phyloP scores from a whole-genome alignment of 2,329 filamentous ascomycete species.

The Neonectria neomacrospora region DNA sequence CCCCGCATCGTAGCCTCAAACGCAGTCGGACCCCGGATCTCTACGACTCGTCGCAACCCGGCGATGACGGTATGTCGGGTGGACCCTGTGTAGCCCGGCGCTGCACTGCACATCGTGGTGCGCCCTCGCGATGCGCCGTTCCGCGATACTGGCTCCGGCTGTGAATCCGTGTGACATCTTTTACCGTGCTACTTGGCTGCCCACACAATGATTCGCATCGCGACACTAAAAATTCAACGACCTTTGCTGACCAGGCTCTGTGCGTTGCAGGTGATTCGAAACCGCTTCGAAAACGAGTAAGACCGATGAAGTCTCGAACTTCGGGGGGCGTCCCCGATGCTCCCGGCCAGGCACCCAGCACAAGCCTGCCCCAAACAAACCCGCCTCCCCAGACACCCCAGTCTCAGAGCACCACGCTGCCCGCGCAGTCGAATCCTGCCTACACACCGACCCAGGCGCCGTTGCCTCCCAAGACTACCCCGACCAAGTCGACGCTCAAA shows the following conservation, averaged over 20 bases:
- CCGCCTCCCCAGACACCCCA: conserved; percentile 67
- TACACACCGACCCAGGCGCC: conserved; percentile 54
- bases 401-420: conserved; percentile 59
- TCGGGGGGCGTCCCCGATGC: conserved; percentile 66
- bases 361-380: conserved; percentile 52
- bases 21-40: conserved; percentile 80
- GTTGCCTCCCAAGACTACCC: conserved; percentile 81
- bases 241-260: conserved; percentile 45
- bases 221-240: conserved; percentile 4
- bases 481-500: conserved; percentile 87
- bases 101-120: conserved; percentile 48
- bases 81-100: conserved; percentile 49
- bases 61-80: conserved; percentile 78
- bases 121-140: conserved; percentile 34
- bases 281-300: conserved; percentile 65
- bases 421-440: conserved; percentile 54
- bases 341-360: conserved; percentile 63
- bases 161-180: conserved; percentile 46
- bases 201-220: conserved; percentile 25
- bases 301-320: conserved; percentile 69
- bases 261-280: conserved; percentile 58
- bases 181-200: conserved; percentile 46
- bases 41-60: conserved; percentile 64
- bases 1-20: conserved; percentile 76
- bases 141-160: conserved; percentile 31